These are phyloP conservation scores for Amaranthus cruentus DNA, from an alignment of 148 eudicot genomes.

Conservation along the genomic window DNA sequence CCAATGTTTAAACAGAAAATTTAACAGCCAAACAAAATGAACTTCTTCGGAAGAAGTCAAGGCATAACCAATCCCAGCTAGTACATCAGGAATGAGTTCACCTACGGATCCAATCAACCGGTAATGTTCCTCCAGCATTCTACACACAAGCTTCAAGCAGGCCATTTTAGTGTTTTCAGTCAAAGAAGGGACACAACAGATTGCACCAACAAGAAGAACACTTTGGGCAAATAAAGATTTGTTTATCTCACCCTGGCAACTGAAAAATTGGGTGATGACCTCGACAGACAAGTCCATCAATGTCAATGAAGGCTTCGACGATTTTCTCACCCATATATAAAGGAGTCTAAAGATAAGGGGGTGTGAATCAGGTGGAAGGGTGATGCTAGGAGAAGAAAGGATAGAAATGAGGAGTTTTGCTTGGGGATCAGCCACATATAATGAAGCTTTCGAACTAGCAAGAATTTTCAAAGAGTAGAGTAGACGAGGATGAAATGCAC, in stretches of 20 bases:
- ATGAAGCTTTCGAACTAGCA: slow-evolving; percentile 41
- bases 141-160: slow-evolving; percentile 60
- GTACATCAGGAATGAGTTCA: slow-evolving; percentile 42
- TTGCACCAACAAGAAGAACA: slow-evolving; percentile 69
- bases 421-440: slow-evolving; percentile 93
- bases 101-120: slow-evolving; percentile 38
- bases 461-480: slow-evolving; percentile 55
- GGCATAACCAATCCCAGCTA: slow-evolving; percentile 89
- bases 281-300: slow-evolving; percentile 50
- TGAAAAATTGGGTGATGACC: slow-evolving; percentile 38
- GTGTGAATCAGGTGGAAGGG: slow-evolving; percentile 60
- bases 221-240: slow-evolving; percentile 49
- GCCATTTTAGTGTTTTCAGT: slow-evolving; percentile 46
- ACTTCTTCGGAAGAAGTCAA: slow-evolving; percentile 49
- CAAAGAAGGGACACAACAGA: slow-evolving; percentile 45
- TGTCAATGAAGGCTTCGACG: slow-evolving; percentile 50
- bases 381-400: slow-evolving; percentile 44
- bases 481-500: slow-evolving; percentile 43
- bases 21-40: slow-evolving; percentile 46
- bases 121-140: slow-evolving; percentile 52
- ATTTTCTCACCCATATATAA: slow-evolving; percentile 85
- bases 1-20: slow-evolving; percentile 57
- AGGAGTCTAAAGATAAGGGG: slow-evolving; percentile 72
- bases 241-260: slow-evolving; percentile 29
- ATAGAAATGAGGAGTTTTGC: slow-evolving; percentile 75